These are phyloP conservation scores for Myrmaecium sp. DNA, from an alignment of 2,329 filamentous ascomycete species.

Conservation along the genomic window DNA sequence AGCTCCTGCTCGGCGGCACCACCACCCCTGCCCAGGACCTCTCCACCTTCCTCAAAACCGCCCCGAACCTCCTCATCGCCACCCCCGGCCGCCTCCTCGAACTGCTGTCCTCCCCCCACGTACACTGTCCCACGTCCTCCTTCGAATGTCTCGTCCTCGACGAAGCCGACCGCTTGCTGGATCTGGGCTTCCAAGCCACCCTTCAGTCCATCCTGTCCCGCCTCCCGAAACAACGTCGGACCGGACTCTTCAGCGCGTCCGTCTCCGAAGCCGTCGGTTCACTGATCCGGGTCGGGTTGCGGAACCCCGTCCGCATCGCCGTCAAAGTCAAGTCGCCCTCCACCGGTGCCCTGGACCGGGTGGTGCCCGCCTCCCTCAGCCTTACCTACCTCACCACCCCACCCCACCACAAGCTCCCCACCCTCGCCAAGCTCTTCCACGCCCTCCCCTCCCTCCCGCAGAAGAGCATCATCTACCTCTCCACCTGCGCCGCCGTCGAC, in stretches of 20 bases:
- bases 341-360: constrained; percentile 59
- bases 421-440: constrained; percentile 52
- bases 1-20: constrained; percentile 72
- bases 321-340: constrained; percentile 59
- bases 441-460: constrained; percentile 57
- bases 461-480: constrained; percentile 80
- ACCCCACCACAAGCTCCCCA: constrained; percentile 64
- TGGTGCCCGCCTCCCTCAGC: constrained; percentile 80
- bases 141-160: constrained; percentile 90
- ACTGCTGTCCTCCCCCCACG: constrained; percentile 68
- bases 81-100: constrained; percentile 84
- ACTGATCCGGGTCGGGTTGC: constrained; percentile 75
- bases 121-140: constrained; percentile 71
- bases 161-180: constrained; percentile 81
- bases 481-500: constrained; percentile 86
- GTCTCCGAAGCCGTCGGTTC: constrained; percentile 92
- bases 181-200: constrained; percentile 86
- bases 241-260: constrained; percentile 84
- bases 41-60: constrained; percentile 64
- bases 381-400: constrained; percentile 70
- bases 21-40: constrained; percentile 74
- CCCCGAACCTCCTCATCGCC: constrained; percentile 76
- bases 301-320: constrained; percentile 88
- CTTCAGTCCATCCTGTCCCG: constrained; percentile 69
- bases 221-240: constrained; percentile 82